These are phyloP conservation scores for Sporisorium graminicola DNA, from an alignment of 1,284 basidiomycete genomes.

Conservation along the genomic window DNA sequence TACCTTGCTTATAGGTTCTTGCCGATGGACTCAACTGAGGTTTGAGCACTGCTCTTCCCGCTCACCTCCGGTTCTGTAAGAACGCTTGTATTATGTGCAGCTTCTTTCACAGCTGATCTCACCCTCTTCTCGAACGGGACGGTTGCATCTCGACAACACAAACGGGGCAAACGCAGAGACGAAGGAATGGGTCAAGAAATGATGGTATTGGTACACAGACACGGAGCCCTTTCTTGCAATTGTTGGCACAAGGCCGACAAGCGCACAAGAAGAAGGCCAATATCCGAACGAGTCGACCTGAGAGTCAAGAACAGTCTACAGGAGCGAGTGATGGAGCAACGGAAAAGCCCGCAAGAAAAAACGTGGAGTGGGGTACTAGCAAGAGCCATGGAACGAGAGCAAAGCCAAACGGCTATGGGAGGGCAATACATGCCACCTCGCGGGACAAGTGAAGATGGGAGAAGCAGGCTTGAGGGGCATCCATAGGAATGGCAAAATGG, in stretches of 20 bases:
- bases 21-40: not conserved
- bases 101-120: too few species aligned
- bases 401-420: not conserved
- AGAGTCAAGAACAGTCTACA: conserved; percentile 15
- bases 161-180: not conserved
- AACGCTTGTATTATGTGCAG: too few species aligned
- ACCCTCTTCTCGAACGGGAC: not conserved
- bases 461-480: not conserved
- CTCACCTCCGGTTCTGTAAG: too few species aligned
- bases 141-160: too few species aligned
- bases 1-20: not conserved
- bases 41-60: not conserved
- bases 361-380: not conserved
- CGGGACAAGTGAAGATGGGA: not conserved
- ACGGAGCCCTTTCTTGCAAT: not conserved
- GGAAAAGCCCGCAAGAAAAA: not conserved
- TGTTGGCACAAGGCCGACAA: not conserved
- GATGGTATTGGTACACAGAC: conserved; percentile 30
- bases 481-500: not conserved
- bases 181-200: not conserved
- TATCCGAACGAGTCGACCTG: conserved; percentile 7
- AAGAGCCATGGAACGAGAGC: not conserved
- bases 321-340: conserved; percentile 11
- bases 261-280: conserved; percentile 2
- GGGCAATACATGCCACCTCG: not conserved